phyloP scores from a whole-genome alignment of 257 asterid genomes.

The Linaria vulgaris region DNA sequence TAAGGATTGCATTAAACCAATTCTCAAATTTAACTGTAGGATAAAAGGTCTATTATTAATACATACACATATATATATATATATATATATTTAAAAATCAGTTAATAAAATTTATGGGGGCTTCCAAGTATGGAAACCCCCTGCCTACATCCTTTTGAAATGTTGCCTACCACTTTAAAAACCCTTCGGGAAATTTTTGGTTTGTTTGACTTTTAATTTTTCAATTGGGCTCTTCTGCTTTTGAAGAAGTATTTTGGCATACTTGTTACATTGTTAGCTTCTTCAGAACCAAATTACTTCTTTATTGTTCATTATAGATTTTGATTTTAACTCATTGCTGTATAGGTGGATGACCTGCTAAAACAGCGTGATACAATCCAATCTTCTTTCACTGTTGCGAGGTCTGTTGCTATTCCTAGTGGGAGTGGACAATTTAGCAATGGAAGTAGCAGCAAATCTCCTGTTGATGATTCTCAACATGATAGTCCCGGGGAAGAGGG shows the following conservation, averaged over 20 bases:
- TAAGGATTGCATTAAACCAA: no score
- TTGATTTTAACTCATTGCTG: constrained; percentile 18
- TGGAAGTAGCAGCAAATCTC: constrained; percentile 73
- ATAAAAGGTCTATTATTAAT: no score
- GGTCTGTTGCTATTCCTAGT: constrained; percentile 46
- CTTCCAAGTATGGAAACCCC: no score
- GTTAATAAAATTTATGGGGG: no score
- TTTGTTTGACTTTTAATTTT: background rate
- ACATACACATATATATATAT: no score
- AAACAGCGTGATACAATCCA: constrained; percentile 87
- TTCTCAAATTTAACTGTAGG: no score
- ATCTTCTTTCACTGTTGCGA: constrained; percentile 73
- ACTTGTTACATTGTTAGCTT: background rate
- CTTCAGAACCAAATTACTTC: background rate
- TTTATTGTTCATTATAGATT: constrained; percentile 8
- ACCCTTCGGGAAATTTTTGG: background rate
- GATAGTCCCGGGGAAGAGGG: constrained; percentile 89
- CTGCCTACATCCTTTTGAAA: no score
- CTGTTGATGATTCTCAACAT: constrained; percentile 54
- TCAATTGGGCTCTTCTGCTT: background rate
- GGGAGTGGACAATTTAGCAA: constrained; percentile 77
- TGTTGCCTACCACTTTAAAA: no score
- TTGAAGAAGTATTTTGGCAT: no score
- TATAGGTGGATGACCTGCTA: constrained; percentile 89
- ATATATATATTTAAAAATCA: no score